phyloP scores from a whole-genome alignment of 2,329 filamentous ascomycete species.

The Bipolaris victoriae region DNA sequence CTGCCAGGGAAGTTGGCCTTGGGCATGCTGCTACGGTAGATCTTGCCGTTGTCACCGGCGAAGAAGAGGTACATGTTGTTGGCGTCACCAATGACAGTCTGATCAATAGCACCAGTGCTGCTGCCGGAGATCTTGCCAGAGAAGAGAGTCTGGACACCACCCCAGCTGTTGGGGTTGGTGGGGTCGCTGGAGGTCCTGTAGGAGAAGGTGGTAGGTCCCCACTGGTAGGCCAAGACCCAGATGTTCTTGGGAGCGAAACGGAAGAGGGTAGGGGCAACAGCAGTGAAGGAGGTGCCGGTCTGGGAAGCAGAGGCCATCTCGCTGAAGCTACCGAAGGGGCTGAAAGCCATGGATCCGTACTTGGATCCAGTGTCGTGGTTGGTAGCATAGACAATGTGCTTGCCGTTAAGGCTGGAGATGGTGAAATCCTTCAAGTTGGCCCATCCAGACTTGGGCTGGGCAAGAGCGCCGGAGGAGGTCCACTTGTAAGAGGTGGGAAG shows the following conservation, averaged over 20 bases:
- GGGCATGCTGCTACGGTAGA: constrained; percentile 69
- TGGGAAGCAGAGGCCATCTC: constrained; percentile 60
- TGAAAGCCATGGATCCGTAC: constrained; percentile 67
- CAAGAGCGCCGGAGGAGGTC: constrained; percentile 60
- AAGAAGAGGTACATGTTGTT: constrained; percentile 72
- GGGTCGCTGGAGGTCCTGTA: constrained; percentile 67
- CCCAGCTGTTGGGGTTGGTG: constrained; percentile 64
- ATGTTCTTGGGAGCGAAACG: constrained; percentile 65
- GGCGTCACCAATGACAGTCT: constrained; percentile 67
- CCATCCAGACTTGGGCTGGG: constrained; percentile 61
- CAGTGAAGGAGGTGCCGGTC: constrained; percentile 54
- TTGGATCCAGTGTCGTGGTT: constrained; percentile 51
- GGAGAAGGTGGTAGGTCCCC: constrained; percentile 65
- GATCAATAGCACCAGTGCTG: constrained; percentile 65
- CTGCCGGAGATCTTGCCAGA: constrained; percentile 60
- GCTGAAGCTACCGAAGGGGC: constrained; percentile 60
- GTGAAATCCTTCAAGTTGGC: constrained; percentile 69
- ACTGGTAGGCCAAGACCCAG: constrained; percentile 72
- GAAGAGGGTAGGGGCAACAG: constrained; percentile 68
- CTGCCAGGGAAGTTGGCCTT: constrained; percentile 66
- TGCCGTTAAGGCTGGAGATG: constrained; percentile 59
- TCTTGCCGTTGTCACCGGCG: constrained; percentile 68
- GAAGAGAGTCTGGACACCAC: constrained; percentile 61
- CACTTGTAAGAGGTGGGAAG: constrained; percentile 64
- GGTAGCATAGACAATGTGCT: constrained; percentile 67